Base-by-base conservation (phyloP, 179 eudicot species). In the Beta corolliflora region DNA sequence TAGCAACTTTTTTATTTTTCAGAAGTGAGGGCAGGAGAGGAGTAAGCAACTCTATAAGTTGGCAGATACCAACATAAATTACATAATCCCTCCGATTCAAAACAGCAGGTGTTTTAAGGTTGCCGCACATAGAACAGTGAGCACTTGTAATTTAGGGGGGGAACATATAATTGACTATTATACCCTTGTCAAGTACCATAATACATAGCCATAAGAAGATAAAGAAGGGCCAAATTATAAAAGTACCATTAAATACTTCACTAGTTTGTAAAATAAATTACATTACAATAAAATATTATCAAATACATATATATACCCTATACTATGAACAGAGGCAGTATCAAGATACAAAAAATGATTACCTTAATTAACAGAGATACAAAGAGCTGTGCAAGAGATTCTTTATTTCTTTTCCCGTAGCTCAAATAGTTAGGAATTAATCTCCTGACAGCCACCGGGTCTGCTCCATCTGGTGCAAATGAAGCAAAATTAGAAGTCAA, bases 341-440 rank as follows among this genome's bases (percentile, higher is more conserved):
- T 55, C 52, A 64, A 55, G 55, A 60, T 69, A n/a, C 48, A 58
- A 41, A 77, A 77, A 48, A 58, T 63, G 45, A 70, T 55, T 89
- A 95, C 99, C 99, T 91, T 90, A 67, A 89, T 72, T 79, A 96
- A 81, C 68, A 96, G 87, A 81, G 96, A 87, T 73, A 91, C 78
- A 81, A 94, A 96, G 74, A 96, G 96, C 89, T 90, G 92, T 81
- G 89, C 91, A 82, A 96, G 78, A 21, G 99, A 89, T 88, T 96
- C 99, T 81, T 85, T 85, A 81, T 96, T 96, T 76, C 71, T 60
- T 71, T 83, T 71, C 70, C 98, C 98, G 71, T 86, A 94, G 76
- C 89, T 81, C 63, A 75, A 50, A 83, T 87, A 91, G 2, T 76
- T 85, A 52, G 77, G 71, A 23, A 91, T 78, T 46, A 67, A 77